phyloP scores from a whole-genome alignment of 805 yeast species.

The Metschnikowia peoriensis region DNA sequence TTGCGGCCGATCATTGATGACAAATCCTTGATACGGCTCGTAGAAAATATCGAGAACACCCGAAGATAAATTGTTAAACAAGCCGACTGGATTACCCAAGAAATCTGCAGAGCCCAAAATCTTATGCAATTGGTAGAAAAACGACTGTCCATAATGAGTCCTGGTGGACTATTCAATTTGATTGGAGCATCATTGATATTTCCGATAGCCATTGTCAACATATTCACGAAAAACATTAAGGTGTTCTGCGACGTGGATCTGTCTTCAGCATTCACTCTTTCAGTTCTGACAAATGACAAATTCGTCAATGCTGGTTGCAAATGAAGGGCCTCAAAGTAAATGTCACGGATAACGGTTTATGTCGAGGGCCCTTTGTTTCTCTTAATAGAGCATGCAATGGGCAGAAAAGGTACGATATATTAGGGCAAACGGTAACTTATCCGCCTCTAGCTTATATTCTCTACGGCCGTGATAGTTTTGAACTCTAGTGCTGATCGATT shows the following conservation, averaged over 20 bases:
- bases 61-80: constrained; percentile 87
- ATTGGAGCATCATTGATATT: constrained; percentile 97
- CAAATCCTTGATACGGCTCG: constrained; percentile 95
- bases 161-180: constrained; percentile 69
- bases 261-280: constrained; percentile 66
- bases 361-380: too few species aligned
- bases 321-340: constrained; percentile 89
- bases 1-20: constrained; percentile 92
- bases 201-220: constrained; percentile 94
- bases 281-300: constrained; percentile 88
- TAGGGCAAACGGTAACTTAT: too few species aligned
- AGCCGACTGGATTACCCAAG: constrained; percentile 95
- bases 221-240: constrained; percentile 73
- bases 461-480: too few species aligned
- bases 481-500: constrained; percentile 45
- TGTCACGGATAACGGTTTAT: constrained; percentile 53
- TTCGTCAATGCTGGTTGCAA: constrained; percentile 89
- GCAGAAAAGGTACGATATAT: too few species aligned
- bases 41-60: constrained; percentile 96
- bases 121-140: constrained; percentile 87
- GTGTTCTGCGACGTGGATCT: constrained; percentile 62
- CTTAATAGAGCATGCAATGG: too few species aligned
- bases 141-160: constrained; percentile 89
- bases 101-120: constrained; percentile 95
- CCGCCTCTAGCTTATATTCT: too few species aligned